Evolutionary conservation across 441 rosid genomes (phyloP), one percentile per base, ranked within the genome.

Genomic region (Pelargonium citronellum): DNA sequence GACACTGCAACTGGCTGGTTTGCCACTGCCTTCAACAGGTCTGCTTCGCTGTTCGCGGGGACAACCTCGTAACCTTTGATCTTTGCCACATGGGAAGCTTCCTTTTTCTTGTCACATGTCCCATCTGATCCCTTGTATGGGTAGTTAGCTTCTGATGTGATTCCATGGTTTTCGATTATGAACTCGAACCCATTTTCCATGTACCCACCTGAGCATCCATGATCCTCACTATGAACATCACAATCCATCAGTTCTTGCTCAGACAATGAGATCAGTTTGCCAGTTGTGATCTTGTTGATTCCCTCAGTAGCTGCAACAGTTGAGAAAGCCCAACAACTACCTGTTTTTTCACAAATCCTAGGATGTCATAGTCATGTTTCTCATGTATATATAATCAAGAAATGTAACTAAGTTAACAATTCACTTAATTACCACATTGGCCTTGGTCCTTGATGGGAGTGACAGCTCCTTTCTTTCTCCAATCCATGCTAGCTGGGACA

Each of bases 1-100:
- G 97, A 93, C 10, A 91, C 87, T 13, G 90, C 82, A 9, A 94
- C 63, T 0, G 98, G 98, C 74, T 94, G 98, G 30, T 80, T 77
- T 39, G 89, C 87, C 70, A 88, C 86, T 0, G 98, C 98, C 74
- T 81, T 89, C 80, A 80, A 72, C 77, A 94, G 67, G 24, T 89
- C 92, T 0, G 37, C 60, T 84, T 91, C 97, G 8, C 73, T 8
- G 66, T 94, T 82, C 4, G 0, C 66, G 1, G 88, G 91, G 30
- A 94, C 98, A 81, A 88, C 93, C 39, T 90, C 95, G 41, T 88
- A 94, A 2, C 8, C 30, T 30, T 2, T 30, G 4, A 30, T 30
- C 1, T 30, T 30, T 2, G 34, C 34, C 2, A 30, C 34, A 30
- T 30, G 34, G 34, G 34, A 30, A 30, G n/a, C 43, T 30, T 30